Evolutionary conservation across 1,284 basidiomycete species (phyloP).

Genomic region (Pseudozyma sp.): DNA sequence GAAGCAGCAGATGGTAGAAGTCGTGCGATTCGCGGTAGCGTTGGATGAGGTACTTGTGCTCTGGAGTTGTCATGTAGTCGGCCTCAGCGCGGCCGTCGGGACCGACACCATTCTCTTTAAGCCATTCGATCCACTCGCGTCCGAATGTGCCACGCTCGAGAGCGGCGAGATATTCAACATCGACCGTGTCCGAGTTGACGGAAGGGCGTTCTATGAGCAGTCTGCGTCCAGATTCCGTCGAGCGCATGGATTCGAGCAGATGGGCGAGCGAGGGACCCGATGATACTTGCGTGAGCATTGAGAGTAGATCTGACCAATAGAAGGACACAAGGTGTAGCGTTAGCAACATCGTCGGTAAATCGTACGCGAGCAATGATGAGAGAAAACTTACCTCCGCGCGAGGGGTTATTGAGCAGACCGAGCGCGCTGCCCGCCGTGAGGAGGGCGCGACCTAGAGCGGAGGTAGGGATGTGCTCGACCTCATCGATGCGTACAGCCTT

Average conservation of each 20-base stretch:
- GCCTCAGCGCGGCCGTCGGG: slow-evolving; percentile 85
- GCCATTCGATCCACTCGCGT: slow-evolving; percentile 88
- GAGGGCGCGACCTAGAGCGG: slow-evolving; percentile 71
- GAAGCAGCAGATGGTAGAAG: slow-evolving; percentile 90
- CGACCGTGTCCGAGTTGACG: slow-evolving; percentile 81
- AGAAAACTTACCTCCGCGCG: slow-evolving; percentile 80
- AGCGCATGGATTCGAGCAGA: slow-evolving; percentile 83
- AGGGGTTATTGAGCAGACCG: slow-evolving; percentile 83
- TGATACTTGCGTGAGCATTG: slow-evolving; percentile 57
- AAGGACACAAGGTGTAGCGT: background rate
- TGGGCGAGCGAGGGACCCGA: slow-evolving; percentile 77
- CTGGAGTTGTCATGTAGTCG: slow-evolving; percentile 85
- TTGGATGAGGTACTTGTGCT: slow-evolving; percentile 82
- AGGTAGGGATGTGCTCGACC: slow-evolving; percentile 33
- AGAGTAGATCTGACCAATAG: slow-evolving; percentile 30
- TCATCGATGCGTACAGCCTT: slow-evolving; percentile 21
- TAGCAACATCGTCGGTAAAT: background rate
- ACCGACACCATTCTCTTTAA: slow-evolving; percentile 87
- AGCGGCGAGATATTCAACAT: slow-evolving; percentile 76
- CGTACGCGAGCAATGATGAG: background rate
- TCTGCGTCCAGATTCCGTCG: slow-evolving; percentile 73
- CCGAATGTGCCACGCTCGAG: slow-evolving; percentile 87
- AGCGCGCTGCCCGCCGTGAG: slow-evolving; percentile 87
- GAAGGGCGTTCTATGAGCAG: slow-evolving; percentile 86
- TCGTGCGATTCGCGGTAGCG: slow-evolving; percentile 96